phyloP scores from a whole-genome alignment of 495 filamentous ascomycete genomes.

The Neohortaea acidophila region DNA sequence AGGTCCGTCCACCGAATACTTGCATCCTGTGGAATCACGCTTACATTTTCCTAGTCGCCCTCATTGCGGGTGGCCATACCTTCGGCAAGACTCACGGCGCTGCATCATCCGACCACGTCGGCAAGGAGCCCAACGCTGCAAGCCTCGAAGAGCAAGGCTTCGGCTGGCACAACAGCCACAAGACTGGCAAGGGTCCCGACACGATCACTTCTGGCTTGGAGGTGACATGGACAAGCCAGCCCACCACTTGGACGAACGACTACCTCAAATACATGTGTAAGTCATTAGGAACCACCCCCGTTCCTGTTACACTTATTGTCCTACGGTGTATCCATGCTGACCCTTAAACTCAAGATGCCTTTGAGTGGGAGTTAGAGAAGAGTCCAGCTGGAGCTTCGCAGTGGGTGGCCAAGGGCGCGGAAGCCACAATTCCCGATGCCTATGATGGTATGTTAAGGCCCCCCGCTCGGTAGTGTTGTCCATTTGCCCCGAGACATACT shows the following conservation, averaged over 20 bases:
- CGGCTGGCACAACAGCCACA: constrained; percentile 45
- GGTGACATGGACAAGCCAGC: constrained; percentile 55
- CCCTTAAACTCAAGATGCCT: no score
- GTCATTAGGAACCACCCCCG: no score
- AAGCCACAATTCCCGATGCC: constrained; percentile 50
- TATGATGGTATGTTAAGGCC: constrained; percentile 44
- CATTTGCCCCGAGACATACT: no score
- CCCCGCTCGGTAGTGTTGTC: no score
- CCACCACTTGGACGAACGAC: constrained; percentile 48
- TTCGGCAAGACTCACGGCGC: constrained; percentile 64
- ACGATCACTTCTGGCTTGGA: constrained; percentile 56
- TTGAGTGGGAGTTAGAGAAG: constrained; percentile 62
- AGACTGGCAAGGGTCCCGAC: constrained; percentile 43
- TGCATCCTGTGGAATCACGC: no score
- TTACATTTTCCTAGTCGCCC: no score
- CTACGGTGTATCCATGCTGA: no score
- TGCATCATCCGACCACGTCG: constrained; percentile 39
- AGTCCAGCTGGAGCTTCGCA: constrained; percentile 58
- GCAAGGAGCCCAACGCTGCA: constrained; percentile 44
- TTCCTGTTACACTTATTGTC: no score
- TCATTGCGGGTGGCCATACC: constrained; percentile 55
- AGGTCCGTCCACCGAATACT: no score
- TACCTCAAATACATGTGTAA: constrained; percentile 55
- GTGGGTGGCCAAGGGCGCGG: constrained; percentile 53
- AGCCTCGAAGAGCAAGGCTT: constrained; percentile 45